Evolutionary conservation across 768 basidiomycete species (phyloP), one percentile per base, ranked within the genome.

Genomic region (Termitomyces bulborhizus): DNA sequence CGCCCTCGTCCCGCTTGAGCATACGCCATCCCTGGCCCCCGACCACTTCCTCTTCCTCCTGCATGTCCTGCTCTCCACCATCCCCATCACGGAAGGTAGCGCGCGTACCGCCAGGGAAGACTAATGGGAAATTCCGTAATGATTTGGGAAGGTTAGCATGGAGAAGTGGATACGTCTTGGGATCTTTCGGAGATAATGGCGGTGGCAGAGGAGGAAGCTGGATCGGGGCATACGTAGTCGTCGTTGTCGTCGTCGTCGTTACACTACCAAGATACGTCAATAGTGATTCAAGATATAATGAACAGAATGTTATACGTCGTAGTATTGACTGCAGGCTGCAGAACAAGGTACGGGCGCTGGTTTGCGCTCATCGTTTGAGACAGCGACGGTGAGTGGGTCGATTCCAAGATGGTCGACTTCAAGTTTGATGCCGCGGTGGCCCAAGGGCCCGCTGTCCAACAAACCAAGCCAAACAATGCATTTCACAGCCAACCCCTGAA

Each of bases 171-270:
- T 91, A 93, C 53, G 78, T 76, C 71, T 93, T 92, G 6, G 85
- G 78, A 67, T 92, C 87, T 62, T 85, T 86, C 21, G 89, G 88
- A 9, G 83, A 78, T 0, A 79, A 70, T 3, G 88, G 89, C 3
- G 84, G 72, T 8, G 90, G 89, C 2, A 93, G 70, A 7, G 85
- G 71, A 1, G 91, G 91, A 2, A 93, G 68, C 39, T 83, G 86
- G 59, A 93, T 91, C n/a, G 91, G 91, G 53, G 91, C 86, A 73
- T 93, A 92, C 11, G 86, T 84, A 2, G 92, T 93, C 1, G 91
- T 93, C 1, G 92, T 93, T 0, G 89, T 91, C 1, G 92, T 93
- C n/a, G 88, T 93, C 47, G 91, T 93, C 62, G 90, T 86, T 63
- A 93, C 89, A 52, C 91, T 93, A 65, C 15, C 27, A 37, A 61